phyloP scores from a whole-genome alignment of 2,329 filamentous ascomycete genomes.

The Ascochyta lentis region DNA sequence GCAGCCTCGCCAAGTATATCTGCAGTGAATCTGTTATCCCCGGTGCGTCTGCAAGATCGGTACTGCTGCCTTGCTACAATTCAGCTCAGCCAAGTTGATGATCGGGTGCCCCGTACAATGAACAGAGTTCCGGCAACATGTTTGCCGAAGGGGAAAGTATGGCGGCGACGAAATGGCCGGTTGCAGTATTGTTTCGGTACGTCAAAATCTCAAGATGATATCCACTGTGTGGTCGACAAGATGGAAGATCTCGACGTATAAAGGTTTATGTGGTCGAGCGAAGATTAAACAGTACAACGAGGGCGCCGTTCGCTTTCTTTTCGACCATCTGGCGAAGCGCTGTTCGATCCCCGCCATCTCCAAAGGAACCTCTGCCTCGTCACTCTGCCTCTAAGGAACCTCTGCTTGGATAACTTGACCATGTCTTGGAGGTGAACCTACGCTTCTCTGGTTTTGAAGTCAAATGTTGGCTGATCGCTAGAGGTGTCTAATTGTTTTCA shows the following conservation, averaged over 20 bases:
- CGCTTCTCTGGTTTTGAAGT: neutral
- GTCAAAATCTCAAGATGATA: neutral
- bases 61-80: neutral
- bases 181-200: constrained; percentile 6
- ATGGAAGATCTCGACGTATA: neutral
- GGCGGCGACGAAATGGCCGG: neutral
- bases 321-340: neutral
- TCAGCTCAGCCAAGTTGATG: constrained; percentile 3
- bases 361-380: constrained; percentile 2
- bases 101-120: neutral
- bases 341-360: neutral
- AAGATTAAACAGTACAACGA: neutral
- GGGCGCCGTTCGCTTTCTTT: neutral
- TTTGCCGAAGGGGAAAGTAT: neutral
- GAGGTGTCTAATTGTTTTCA: too few species aligned
- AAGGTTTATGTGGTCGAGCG: neutral
- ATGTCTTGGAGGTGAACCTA: neutral
- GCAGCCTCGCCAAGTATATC: neutral
- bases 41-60: neutral
- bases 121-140: neutral
- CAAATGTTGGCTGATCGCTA: too few species aligned
- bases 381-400: neutral
- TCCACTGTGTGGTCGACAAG: neutral
- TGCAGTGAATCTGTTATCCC: neutral
- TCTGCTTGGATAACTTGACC: neutral